Percentiles rank a stretch among this genome's conserved stretches.
These are phyloP conservation scores for Sugiyamaella qingdaonensis DNA, from an alignment of 805 yeast species.

Conservation along the genomic window DNA sequence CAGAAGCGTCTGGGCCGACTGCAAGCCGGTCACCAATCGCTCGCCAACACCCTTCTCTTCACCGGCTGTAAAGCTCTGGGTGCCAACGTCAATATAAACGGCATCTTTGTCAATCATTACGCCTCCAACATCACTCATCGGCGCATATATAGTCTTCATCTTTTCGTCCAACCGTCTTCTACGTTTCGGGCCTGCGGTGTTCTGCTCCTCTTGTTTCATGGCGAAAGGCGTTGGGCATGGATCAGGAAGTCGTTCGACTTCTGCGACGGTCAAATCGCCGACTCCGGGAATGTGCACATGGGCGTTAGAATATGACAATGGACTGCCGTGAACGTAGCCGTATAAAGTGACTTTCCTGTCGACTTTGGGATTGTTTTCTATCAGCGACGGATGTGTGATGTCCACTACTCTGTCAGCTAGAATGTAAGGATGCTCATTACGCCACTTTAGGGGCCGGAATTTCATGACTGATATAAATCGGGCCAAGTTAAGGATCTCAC, in stretches of 20 bases:
- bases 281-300: conserved; percentile 92
- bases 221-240: conserved; percentile 98
- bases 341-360: conserved; percentile 89
- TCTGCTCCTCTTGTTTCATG: conserved; percentile 72
- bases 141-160: conserved; percentile 93
- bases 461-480: conserved; percentile 96
- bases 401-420: conserved; percentile 90
- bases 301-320: conserved; percentile 63
- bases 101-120: conserved; percentile 96
- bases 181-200: conserved; percentile 48
- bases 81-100: conserved; percentile 82
- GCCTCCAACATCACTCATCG: conserved; percentile 99
- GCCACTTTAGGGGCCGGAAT: conserved; percentile 98
- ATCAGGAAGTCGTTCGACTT: conserved; percentile 88
- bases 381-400: conserved; percentile 82
- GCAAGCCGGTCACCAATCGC: conserved; percentile 74
- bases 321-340: conserved; percentile 94
- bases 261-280: conserved; percentile 76
- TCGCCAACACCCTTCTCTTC: conserved; percentile 82
- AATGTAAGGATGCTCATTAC: conserved; percentile 95
- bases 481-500: conserved; percentile 87
- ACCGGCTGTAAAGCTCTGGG: conserved; percentile 51
- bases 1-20: conserved; percentile 58
- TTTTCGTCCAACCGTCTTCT: conserved; percentile 90
- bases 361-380: conserved; percentile 73